Evolutionary conservation across 352 stramenopile genomes (phyloP).

Genomic region (Thraustotheca clavata): DNA sequence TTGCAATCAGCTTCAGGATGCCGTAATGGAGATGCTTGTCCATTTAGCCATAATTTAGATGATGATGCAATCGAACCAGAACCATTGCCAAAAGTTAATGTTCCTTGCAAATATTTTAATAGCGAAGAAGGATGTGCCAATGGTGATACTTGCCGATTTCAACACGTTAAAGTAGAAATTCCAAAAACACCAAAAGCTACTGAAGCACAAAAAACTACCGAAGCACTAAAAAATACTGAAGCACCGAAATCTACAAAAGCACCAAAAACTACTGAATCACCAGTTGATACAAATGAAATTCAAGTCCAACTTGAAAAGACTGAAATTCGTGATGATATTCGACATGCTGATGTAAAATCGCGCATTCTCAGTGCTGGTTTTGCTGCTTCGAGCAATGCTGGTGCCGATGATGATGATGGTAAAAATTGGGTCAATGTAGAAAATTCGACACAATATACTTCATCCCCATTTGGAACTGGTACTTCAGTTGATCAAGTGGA

Average conservation of each 20-base stretch:
- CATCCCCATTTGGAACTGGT: conserved; percentile 66
- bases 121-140: conserved; percentile 60
- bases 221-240: conserved; percentile 25
- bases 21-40: conserved; percentile 72
- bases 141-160: conserved; percentile 59
- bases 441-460: conserved; percentile 53
- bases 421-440: conserved; percentile 80
- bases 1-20: conserved; percentile 66
- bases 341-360: conserved; percentile 76
- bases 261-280: conserved; percentile 27
- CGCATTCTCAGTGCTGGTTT: conserved; percentile 74
- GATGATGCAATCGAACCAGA: conserved; percentile 27
- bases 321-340: conserved; percentile 26
- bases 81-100: conserved; percentile 43
- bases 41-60: conserved; percentile 60
- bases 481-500: conserved; percentile 54
- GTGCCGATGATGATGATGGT: conserved; percentile 68
- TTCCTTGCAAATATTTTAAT: conserved; percentile 71
- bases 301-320: conserved; percentile 7
- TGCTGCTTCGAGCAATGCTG: conserved; percentile 64
- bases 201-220: background rate
- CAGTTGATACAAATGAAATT: too few species aligned
- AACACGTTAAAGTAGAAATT: conserved; percentile 46
- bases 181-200: too few species aligned
- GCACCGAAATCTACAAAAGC: conserved; percentile 30